phyloP scores from a whole-genome alignment of 345 rosid genomes.

The Luvunga scandens region DNA sequence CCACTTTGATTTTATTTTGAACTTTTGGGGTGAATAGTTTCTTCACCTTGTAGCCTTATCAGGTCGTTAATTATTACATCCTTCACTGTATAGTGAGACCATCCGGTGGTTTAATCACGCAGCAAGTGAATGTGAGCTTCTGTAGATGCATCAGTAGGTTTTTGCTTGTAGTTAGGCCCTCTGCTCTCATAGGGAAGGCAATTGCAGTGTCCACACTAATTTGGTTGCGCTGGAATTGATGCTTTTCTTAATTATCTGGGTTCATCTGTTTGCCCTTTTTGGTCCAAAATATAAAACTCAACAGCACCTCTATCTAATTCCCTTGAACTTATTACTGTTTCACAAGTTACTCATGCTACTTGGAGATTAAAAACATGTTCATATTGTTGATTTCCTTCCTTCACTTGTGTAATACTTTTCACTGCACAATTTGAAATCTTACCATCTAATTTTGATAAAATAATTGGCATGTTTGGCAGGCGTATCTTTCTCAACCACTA shows the following conservation, averaged over 20 bases:
- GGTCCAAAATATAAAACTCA: not conserved
- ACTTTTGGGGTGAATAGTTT: not conserved
- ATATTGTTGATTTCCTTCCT: not conserved
- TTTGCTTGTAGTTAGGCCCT: not conserved
- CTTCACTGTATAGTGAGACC: not conserved
- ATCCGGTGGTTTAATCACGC: not conserved
- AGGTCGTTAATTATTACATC: not conserved
- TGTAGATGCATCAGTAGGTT: not conserved
- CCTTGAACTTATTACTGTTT: no score
- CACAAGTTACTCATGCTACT: no score
- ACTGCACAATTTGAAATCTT: not conserved
- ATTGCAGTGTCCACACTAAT: not conserved
- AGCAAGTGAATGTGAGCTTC: not conserved
- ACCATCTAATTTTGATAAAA: not conserved
- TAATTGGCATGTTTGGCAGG: conserved; percentile 25
- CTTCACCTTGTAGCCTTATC: not conserved
- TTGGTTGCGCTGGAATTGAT: not conserved
- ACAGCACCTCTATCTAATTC: not conserved
- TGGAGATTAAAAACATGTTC: not conserved
- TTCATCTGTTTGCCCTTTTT: not conserved
- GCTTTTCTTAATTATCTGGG: not conserved
- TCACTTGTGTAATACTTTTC: not conserved
- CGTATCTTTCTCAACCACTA: conserved; percentile 49
- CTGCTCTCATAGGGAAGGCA: not conserved
- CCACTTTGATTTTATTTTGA: not conserved